Evolutionary conservation across 495 filamentous ascomycete species (phyloP).

Genomic region (Stereocaulon alpinum): DNA sequence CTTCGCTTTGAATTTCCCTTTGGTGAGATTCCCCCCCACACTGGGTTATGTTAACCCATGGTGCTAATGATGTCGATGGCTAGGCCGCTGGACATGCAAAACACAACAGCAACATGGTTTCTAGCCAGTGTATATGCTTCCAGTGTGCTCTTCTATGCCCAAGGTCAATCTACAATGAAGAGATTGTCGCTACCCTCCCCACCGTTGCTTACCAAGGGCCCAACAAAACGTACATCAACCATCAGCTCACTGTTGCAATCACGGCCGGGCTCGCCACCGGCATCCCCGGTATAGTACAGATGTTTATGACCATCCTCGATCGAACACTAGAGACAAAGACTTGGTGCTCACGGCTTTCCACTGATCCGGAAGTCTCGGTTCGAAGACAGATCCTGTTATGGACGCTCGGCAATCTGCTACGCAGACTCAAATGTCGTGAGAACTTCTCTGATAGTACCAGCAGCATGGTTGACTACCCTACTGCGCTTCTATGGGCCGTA

Average conservation of each 20-base stretch:
- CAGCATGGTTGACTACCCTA: slow-evolving; percentile 19
- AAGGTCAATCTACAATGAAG: slow-evolving; percentile 23
- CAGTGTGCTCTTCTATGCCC: slow-evolving; percentile 24
- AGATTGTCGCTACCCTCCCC: slow-evolving; percentile 10
- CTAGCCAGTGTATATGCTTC: slow-evolving; percentile 25
- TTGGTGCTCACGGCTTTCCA: slow-evolving; percentile 24
- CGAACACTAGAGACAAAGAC: slow-evolving; percentile 24
- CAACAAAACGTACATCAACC: slow-evolving; percentile 25
- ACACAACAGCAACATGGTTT: slow-evolving; percentile 26
- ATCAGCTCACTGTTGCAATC: slow-evolving; percentile 24
- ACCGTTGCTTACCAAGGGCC: slow-evolving; percentile 18
- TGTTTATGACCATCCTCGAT: slow-evolving; percentile 29
- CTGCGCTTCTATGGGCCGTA: slow-evolving; percentile 21
- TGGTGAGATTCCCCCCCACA: background rate
- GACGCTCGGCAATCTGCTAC: slow-evolving; percentile 20
- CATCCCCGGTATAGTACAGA: slow-evolving; percentile 23
- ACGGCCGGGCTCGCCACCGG: slow-evolving; percentile 19
- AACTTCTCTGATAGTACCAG: slow-evolving; percentile 23
- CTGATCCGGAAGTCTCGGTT: slow-evolving; percentile 20
- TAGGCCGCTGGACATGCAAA: slow-evolving; percentile 18
- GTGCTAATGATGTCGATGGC: background rate
- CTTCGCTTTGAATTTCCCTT: slow-evolving; percentile 24
- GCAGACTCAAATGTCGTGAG: slow-evolving; percentile 21
- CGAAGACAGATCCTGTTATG: slow-evolving; percentile 23
- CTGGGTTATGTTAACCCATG: background rate